phyloP scores from a whole-genome alignment of 2,329 filamentous ascomycete species.

The Coleophoma eucalyptorum region DNA sequence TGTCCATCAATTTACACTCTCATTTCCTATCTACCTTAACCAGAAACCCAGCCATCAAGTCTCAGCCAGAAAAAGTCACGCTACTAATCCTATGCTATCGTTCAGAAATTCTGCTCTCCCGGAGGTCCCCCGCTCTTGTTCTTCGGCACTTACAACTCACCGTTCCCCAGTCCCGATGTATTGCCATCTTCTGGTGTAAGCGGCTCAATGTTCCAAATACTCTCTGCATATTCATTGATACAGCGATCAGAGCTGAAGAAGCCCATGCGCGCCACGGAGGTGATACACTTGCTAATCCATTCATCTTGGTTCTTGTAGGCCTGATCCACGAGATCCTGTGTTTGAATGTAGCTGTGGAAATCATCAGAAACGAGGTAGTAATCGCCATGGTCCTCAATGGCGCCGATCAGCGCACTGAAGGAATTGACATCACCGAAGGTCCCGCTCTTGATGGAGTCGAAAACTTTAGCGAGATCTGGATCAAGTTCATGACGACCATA shows the following conservation, averaged over 20 bases:
- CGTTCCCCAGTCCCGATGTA: conserved; percentile 13
- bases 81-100: no score
- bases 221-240: conserved; percentile 96
- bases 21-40: no score
- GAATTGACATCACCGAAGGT: conserved; percentile 76
- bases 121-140: no score
- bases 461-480: conserved; percentile 73
- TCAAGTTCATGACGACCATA: conserved; percentile 81
- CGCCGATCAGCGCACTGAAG: conserved; percentile 79
- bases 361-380: conserved; percentile 98
- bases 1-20: no score
- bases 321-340: conserved; percentile 86
- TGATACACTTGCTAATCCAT: conserved; percentile 89
- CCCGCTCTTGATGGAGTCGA: conserved; percentile 74
- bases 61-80: no score
- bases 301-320: conserved; percentile 88
- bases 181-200: conserved; percentile 14
- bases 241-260: conserved; percentile 96
- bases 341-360: conserved; percentile 91
- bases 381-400: conserved; percentile 89
- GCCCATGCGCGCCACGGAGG: conserved; percentile 87
- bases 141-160: conserved; percentile 11
- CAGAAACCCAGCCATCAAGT: no score
- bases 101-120: no score
- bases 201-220: conserved; percentile 95